Evolutionary conservation across 768 basidiomycete genomes (phyloP).

Genomic region (Leccinellum rugosiceps): DNA sequence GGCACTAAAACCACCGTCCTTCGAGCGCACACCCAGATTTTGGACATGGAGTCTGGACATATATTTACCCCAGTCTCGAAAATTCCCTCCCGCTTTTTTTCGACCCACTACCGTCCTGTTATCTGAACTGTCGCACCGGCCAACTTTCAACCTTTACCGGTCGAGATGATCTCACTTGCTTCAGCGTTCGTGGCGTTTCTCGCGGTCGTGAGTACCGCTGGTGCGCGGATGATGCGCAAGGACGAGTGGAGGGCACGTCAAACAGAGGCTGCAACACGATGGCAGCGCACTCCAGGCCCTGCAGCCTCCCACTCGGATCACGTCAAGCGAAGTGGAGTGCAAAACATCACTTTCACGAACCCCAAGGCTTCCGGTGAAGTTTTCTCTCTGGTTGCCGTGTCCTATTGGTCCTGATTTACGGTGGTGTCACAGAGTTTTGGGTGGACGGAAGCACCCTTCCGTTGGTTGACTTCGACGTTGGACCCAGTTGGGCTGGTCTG

Average conservation of each 20-base stretch:
- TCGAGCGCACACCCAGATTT: not conserved
- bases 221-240: constrained; percentile 32
- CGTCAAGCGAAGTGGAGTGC: constrained; percentile 26
- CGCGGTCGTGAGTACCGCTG: not conserved
- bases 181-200: constrained; percentile 9
- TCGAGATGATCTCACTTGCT: constrained; percentile 14
- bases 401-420: not conserved
- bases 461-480: constrained; percentile 67
- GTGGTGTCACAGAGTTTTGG: constrained; percentile 50
- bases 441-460: constrained; percentile 67
- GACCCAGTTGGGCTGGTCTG: constrained; percentile 73
- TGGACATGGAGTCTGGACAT: not conserved
- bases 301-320: not conserved
- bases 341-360: constrained; percentile 71
- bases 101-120: not conserved
- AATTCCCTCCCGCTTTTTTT: not conserved
- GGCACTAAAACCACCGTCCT: not conserved
- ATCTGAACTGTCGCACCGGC: not conserved
- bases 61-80: not conserved
- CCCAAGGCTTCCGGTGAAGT: constrained; percentile 56
- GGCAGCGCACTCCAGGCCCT: constrained; percentile 10
- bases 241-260: constrained; percentile 44
- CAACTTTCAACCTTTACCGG: not conserved
- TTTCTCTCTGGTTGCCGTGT: not conserved
- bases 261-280: constrained; percentile 46